Base-by-base conservation (phyloP, 2,329 filamentous ascomycete genomes). In the Alternaria infectoria region DNA sequence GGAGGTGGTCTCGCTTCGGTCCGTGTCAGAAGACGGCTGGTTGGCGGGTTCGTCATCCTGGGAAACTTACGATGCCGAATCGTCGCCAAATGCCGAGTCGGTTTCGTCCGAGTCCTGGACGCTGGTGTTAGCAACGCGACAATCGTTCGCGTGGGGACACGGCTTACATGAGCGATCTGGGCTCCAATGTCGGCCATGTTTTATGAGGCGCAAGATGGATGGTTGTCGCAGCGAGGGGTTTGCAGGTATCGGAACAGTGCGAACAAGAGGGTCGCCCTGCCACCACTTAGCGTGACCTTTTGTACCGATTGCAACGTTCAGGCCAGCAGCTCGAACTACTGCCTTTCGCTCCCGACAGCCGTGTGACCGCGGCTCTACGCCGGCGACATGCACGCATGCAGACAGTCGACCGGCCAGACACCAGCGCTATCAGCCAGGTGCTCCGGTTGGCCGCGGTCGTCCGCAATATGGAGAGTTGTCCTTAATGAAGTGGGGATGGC, bases 1-100 rank as follows among this genome's bases (percentile, higher is more conserved):
- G 4, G 70, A 70, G 4, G 69, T 72, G 0, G 71, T 74, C 30
- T 73, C 69, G 43, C 69, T 70, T 65, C 8, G 30, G 55, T n/a
- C 12, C 15, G 13, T 19, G 57, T 66, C 43, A 68, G 64, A 30
- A 23, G 2, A 13, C 15, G 63, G 21, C 5, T 51, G 17, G 6
- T 2, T 12, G 17, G 21, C 6, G 15, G 15, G 3, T 10, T 26
- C 28, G 19, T 28, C 19, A 32, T 15, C n/a, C 21, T 13, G 21
- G 36, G 21, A 15, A 17, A 62, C 66, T 64, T 57, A 67, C 69
- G 69, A 71, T 43, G 64, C 66, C 45, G 57, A 63, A 25, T 71
- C 69, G 36, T 71, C 69, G 43, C 66, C 62, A 58, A 65, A 71
- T 30, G 69, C 64, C 11, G 69, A 71, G 46, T 70, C 69, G 13